These are phyloP conservation scores for Arthrocladium fulminans DNA, from an alignment of 2,329 filamentous ascomycete genomes.

Conservation along the genomic window DNA sequence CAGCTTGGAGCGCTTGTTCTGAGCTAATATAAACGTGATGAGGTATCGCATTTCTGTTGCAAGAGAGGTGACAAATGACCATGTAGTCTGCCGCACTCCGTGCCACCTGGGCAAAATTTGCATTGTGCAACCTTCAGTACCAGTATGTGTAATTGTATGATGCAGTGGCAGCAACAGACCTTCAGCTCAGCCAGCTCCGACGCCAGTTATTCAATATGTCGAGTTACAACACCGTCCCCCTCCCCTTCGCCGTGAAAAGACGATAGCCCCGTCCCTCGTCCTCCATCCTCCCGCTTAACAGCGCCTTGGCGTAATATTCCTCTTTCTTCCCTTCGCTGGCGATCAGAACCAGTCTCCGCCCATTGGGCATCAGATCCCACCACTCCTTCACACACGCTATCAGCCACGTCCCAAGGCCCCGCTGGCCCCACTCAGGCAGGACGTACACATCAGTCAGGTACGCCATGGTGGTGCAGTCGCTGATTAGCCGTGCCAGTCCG, in stretches of 20 bases:
- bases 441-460: conserved; percentile 65
- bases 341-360: conserved; percentile 53
- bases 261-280: conserved; percentile 1
- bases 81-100: neutral
- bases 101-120: neutral
- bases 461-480: conserved; percentile 59
- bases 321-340: conserved; percentile 16
- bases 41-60: too few species aligned
- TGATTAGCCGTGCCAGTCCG: conserved; percentile 56
- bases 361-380: conserved; percentile 46
- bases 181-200: too few species aligned
- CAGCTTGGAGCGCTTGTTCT: too few species aligned
- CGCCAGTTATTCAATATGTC: too few species aligned
- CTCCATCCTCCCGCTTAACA: conserved; percentile 19
- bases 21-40: too few species aligned
- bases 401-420: conserved; percentile 58
- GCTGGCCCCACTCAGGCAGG: conserved; percentile 48
- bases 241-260: neutral
- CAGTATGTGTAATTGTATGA: too few species aligned
- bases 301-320: conserved; percentile 22
- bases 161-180: too few species aligned
- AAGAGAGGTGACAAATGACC: neutral
- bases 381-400: conserved; percentile 52
- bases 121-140: too few species aligned
- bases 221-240: neutral